Evolutionary conservation across 306 rosid species (phyloP).

Genomic region (Vigna angularis): DNA sequence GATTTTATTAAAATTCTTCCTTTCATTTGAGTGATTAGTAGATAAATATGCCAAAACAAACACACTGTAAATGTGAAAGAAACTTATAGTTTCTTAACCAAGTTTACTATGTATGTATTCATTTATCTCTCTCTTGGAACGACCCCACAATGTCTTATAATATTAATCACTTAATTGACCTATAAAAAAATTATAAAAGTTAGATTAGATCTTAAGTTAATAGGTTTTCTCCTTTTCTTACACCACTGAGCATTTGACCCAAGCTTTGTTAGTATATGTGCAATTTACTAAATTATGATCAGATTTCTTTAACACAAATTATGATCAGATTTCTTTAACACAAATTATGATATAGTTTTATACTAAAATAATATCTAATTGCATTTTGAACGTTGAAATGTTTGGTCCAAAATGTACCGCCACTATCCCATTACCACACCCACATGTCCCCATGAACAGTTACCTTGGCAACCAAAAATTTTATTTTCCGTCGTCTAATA

Average conservation of each 20-base stretch:
- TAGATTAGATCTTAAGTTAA: neutral
- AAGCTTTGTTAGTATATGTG: neutral
- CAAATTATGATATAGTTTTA: neutral
- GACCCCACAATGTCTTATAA: too few species aligned
- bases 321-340: neutral
- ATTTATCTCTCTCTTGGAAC: too few species aligned
- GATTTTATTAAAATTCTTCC: too few species aligned
- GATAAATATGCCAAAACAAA: too few species aligned
- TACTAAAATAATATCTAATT: slow-evolving; percentile 35
- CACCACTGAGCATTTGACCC: neutral
- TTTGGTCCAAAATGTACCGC: slow-evolving; percentile 41
- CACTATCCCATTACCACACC: neutral
- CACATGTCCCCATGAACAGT: slow-evolving; percentile 30
- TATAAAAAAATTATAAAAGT: too few species aligned
- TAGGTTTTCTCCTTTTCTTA: neutral
- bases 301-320: neutral
- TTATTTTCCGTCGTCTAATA: slow-evolving; percentile 36
- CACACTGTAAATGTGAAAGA: too few species aligned
- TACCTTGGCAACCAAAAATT: slow-evolving; percentile 21
- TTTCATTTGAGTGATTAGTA: too few species aligned
- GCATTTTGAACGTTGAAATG: neutral
- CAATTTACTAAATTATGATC: neutral
- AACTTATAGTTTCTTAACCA: too few species aligned
- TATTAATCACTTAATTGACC: too few species aligned
- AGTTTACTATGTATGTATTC: too few species aligned